Evolutionary conservation across 768 basidiomycete genomes (phyloP).

Genomic region (Lactarius sanguifluus): DNA sequence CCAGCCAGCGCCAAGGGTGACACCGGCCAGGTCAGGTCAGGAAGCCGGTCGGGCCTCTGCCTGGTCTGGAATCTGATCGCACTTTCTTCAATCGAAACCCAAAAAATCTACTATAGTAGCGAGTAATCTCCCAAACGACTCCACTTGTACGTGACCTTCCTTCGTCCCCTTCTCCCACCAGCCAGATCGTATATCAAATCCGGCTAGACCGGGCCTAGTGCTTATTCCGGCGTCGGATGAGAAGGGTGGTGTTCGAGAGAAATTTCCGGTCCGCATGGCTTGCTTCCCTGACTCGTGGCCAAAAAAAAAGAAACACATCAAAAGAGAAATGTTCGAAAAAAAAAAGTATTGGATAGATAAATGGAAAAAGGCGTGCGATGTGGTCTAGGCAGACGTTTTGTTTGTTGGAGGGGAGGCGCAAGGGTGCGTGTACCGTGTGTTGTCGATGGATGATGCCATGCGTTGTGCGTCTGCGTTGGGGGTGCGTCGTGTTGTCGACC

Average conservation of each 20-base stretch:
- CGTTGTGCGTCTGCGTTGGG: neutral
- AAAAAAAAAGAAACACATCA: neutral
- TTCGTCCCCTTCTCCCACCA: neutral
- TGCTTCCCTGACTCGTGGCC: slow-evolving; percentile 24
- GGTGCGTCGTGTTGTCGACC: neutral
- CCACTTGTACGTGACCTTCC: neutral
- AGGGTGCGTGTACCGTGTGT: neutral
- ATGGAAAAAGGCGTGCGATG: neutral
- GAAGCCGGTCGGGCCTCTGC: neutral
- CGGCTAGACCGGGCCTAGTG: slow-evolving; percentile 4
- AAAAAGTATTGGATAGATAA: neutral
- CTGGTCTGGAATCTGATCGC: neutral
- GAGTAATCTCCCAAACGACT: neutral
- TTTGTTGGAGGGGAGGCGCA: slow-evolving; percentile 7
- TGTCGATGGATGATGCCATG: neutral
- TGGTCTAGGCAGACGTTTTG: slow-evolving; percentile 12
- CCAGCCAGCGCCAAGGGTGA: neutral
- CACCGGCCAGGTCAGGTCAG: neutral
- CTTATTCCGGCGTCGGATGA: slow-evolving; percentile 16
- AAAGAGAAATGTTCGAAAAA: neutral
- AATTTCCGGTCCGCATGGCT: slow-evolving; percentile 15
- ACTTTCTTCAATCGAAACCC: neutral
- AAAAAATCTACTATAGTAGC: neutral
- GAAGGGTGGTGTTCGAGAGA: neutral
- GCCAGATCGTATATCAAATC: slow-evolving; percentile 5